Base-by-base conservation (phyloP, 2,329 filamentous ascomycete species). In the Shiraia bambusicola region DNA sequence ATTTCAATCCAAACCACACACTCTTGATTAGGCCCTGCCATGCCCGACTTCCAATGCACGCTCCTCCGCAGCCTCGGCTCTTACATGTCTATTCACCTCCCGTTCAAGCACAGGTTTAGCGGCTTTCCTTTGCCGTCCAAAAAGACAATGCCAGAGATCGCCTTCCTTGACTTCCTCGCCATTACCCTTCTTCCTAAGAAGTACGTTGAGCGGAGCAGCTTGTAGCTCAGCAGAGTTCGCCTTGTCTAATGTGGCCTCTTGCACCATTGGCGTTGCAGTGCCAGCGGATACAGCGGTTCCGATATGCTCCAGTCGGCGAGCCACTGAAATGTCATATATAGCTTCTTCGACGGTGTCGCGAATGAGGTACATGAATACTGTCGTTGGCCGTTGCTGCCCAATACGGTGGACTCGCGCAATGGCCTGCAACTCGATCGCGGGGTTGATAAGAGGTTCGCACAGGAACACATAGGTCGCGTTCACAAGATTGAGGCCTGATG, bases 401-500 rank as follows among this genome's bases (percentile, higher is more conserved):
- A 98, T 98, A 26, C 93, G 83, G 64, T 98, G 90, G 1, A 98
- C 91, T 41, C 93, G 86, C 1, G 92, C 91, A 59, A 97, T 95
- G 11, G 91, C 92, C 67, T 98, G 93, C 8, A 97, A 77, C 68
- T 97, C 93, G 12, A 98, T 82, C 0, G 91, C 90, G 0, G 92
- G 92, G 62, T 97, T 95, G 55, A 97, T 82, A 3, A 97, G 75
- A 2, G 93, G 93, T 63, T 98, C 93, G 65, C 90, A 95, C 4
- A 98, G 78, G 61, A 97, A 94, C 1, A 97, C 90, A 62, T 97
- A 90, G 34, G 83, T 95, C 4, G 92, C 93, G 58, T 94, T 92
- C 52, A 95, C 86, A 0, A 98, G 79, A 48, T 95, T 97, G 22
- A 98, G 76, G 0, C 93, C 93, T 1, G 87, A 91, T 0, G 88